Conservation (phyloP, 2,329 filamentous ascomycete species). For the Torrubiellomyces zombiae region DNA sequence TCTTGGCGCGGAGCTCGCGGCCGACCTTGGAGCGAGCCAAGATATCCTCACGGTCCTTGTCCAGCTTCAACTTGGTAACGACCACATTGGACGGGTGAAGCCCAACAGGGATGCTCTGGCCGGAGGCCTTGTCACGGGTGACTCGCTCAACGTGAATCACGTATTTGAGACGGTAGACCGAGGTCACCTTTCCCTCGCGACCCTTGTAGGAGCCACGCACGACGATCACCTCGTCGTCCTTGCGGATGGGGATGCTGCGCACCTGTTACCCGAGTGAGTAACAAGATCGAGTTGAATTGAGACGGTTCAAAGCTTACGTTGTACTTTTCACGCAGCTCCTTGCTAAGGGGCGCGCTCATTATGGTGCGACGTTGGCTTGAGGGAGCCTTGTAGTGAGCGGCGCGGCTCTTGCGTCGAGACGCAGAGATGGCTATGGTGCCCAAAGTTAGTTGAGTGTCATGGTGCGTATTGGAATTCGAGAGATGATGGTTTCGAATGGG, state of each 20-base stretch:
- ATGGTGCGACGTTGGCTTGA: slow-evolving; percentile 88
- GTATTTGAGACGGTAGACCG: slow-evolving; percentile 97
- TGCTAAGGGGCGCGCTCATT: slow-evolving; percentile 91
- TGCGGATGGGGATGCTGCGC: slow-evolving; percentile 90
- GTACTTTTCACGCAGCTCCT: slow-evolving; percentile 98
- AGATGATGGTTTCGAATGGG: not conserved
- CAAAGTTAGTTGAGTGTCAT: too few species aligned
- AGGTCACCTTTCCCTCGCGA: slow-evolving; percentile 94
- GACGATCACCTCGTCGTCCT: slow-evolving; percentile 89
- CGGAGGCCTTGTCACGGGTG: slow-evolving; percentile 91
- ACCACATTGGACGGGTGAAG: slow-evolving; percentile 94
- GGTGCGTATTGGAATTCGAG: not conserved
- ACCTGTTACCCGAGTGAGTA: slow-evolving; percentile 37
- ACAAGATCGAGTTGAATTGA: not conserved
- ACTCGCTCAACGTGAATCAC: slow-evolving; percentile 94
- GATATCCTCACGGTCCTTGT: slow-evolving; percentile 85
- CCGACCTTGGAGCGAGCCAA: slow-evolving; percentile 71
- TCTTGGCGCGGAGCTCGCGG: slow-evolving; percentile 59
- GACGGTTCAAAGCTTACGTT: slow-evolving; percentile 49
- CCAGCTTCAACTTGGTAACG: slow-evolving; percentile 97
- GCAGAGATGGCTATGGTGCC: slow-evolving; percentile 44
- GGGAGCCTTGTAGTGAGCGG: slow-evolving; percentile 92
- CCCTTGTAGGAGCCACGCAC: slow-evolving; percentile 92
- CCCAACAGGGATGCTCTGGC: slow-evolving; percentile 86
- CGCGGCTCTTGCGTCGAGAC: slow-evolving; percentile 96